These are phyloP conservation scores for Pisolithus sp. DNA, from an alignment of 768 basidiomycete genomes.

Conservation along the genomic window DNA sequence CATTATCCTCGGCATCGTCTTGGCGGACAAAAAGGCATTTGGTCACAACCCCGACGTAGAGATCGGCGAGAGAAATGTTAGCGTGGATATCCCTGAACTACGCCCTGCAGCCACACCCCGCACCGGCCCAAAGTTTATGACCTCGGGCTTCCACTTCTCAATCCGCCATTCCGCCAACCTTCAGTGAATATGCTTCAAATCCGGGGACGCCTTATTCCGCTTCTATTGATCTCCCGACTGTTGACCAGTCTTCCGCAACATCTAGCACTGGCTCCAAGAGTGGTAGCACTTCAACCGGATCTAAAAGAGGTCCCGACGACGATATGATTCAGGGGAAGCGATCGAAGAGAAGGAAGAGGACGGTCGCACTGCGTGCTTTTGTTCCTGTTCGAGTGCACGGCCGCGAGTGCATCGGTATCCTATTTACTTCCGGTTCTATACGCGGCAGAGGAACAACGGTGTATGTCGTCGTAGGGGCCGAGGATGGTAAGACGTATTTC, in stretches of 20 bases:
- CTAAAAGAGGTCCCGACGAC: constrained; percentile 2
- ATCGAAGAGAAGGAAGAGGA: not conserved
- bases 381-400: constrained; percentile 4
- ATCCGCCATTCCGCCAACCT: not conserved
- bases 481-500: not conserved
- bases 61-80: not conserved
- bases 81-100: not conserved
- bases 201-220: not conserved
- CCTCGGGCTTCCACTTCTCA: no score
- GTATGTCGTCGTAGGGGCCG: not conserved
- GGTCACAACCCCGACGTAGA: constrained; percentile 4
- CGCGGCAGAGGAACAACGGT: constrained; percentile 9
- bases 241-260: not conserved
- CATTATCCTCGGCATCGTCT: not conserved
- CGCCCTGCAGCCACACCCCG: not conserved
- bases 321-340: not conserved
- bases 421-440: constrained; percentile 8
- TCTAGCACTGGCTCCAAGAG: not conserved
- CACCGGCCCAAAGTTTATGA: no score
- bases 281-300: not conserved
- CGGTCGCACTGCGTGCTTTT: not conserved
- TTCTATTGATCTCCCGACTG: not conserved
- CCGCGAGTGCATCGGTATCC: not conserved
- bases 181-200: not conserved
- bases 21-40: not conserved